Base-by-base conservation (phyloP, 108 stramenopile species). In the Cyclotella choctawhatcheeana region DNA sequence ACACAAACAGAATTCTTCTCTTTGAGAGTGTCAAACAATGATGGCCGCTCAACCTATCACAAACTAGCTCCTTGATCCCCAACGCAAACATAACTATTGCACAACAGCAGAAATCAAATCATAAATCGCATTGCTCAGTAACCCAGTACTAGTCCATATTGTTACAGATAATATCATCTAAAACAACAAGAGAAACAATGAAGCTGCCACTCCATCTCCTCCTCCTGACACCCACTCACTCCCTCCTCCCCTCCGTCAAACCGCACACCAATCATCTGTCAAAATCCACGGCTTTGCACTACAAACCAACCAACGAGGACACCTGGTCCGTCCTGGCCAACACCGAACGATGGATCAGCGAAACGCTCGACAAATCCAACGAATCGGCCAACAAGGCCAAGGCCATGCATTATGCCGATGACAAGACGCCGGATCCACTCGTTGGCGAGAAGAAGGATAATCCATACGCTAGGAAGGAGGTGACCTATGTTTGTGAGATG, bases 381-480 rank as follows among this genome's bases (percentile, higher is more conserved):
- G 45, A 78, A 40, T 51, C 70, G 6, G 73, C 71, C 12, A 58
- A 53, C 10, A 26, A 60, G 35, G 59, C 59, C 20, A 61, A 48
- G 35, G 67, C 62, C 34, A 51, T 70, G 58, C 70, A 78, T 35
- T 69, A 52, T 35, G 69, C 69, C 16, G 64, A 69, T 33, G 76
- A 77, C 16, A 64, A 64, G 76, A 54, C 21, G 50, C 61, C 50
- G 13, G 59, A 32, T 29, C 35, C 56, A n/a, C 7, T 44, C 33
- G 56, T n/a, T 44, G 43, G 2, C n/a, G 55, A 30, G 3, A n/a
- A 12, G 29, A 56, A 16, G 18, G 51, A 84, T 24, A 88, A 86
- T 82, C 92, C 89, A 2, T 82, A 89, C 47, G 77, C 76, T 10
- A 81, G 89, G 17, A 93, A 93, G 71, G 92, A 93, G 78, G 88